Evolutionary conservation across 108 stramenopile species (phyloP).

Genomic region (Discostella stelligeroides): DNA sequence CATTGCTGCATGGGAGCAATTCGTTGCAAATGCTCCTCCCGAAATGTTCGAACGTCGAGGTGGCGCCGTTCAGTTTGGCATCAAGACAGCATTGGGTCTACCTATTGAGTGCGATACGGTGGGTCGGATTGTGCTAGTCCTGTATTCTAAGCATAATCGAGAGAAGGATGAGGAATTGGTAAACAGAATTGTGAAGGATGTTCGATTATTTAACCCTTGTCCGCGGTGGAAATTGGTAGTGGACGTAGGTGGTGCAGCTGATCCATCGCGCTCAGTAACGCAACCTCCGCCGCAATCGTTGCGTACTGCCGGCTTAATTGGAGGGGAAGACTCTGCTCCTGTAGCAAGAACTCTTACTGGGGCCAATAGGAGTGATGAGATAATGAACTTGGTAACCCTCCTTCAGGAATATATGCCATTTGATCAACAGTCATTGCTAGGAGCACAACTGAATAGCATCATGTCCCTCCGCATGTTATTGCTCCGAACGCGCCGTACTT

Average conservation of each 20-base stretch:
- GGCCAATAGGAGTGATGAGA: constrained; percentile 12
- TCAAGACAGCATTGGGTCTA: constrained; percentile 85
- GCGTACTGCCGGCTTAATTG: neutral
- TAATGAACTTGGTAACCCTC: constrained; percentile 46
- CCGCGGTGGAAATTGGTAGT: constrained; percentile 91
- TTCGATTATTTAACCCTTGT: constrained; percentile 78
- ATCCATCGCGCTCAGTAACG: neutral
- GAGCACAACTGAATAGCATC: constrained; percentile 71
- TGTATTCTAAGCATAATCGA: constrained; percentile 81
- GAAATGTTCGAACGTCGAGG: constrained; percentile 84
- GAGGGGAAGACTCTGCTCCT: neutral
- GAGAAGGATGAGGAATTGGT: constrained; percentile 72
- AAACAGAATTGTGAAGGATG: constrained; percentile 63
- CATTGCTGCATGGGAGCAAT: constrained; percentile 78
- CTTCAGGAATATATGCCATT: constrained; percentile 82
- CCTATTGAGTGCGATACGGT: constrained; percentile 86
- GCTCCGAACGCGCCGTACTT: constrained; percentile 57
- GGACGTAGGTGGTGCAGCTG: constrained; percentile 47
- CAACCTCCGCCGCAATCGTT: neutral
- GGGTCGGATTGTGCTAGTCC: constrained; percentile 76
- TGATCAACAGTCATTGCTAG: constrained; percentile 65
- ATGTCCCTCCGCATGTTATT: constrained; percentile 79
- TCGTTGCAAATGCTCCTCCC: constrained; percentile 66
- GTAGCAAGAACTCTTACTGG: neutral
- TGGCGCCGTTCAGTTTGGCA: constrained; percentile 83